Conservation (phyloP, 2,329 filamentous ascomycete species). For the Fusarium sp. region DNA sequence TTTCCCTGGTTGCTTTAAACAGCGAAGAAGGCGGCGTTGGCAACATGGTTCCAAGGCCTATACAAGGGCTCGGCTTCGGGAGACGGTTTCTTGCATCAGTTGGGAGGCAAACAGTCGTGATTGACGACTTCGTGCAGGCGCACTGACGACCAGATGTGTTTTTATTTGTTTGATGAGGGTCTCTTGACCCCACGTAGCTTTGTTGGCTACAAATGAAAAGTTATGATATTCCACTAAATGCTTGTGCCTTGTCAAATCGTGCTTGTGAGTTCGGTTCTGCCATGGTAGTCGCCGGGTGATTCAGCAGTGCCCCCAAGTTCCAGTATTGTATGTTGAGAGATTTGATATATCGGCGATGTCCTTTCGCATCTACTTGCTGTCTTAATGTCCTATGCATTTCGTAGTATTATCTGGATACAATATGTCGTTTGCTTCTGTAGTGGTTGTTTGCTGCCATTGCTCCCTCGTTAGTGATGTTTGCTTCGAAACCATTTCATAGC, state of each 20-base stretch:
- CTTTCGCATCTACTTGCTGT: not conserved
- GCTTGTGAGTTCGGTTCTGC: not conserved
- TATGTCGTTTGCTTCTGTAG: not conserved
- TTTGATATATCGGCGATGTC: not conserved
- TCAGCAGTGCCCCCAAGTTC: not conserved
- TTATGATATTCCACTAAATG: constrained; percentile 1
- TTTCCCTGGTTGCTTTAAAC: constrained; percentile 15
- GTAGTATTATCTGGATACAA: not conserved
- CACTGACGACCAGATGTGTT: not conserved
- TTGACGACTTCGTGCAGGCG: not conserved
- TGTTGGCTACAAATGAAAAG: constrained; percentile 25
- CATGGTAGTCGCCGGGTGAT: not conserved
- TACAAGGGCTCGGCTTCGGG: not conserved
- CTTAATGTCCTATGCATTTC: not conserved
- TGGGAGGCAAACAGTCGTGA: constrained; percentile 1
- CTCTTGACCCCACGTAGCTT: constrained; percentile 6
- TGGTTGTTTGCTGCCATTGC: not conserved
- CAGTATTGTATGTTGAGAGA: not conserved
- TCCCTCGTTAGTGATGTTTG: too few relatives aligned
- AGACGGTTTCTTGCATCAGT: constrained; percentile 15
- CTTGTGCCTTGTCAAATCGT: not conserved
- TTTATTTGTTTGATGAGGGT: not conserved
- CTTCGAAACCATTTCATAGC: not conserved
- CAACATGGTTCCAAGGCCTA: constrained; percentile 4
- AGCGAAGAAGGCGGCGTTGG: constrained; percentile 21